Conservation (phyloP, 208 protist genomes). For the Acanthamoeba lenticulata region DNA sequence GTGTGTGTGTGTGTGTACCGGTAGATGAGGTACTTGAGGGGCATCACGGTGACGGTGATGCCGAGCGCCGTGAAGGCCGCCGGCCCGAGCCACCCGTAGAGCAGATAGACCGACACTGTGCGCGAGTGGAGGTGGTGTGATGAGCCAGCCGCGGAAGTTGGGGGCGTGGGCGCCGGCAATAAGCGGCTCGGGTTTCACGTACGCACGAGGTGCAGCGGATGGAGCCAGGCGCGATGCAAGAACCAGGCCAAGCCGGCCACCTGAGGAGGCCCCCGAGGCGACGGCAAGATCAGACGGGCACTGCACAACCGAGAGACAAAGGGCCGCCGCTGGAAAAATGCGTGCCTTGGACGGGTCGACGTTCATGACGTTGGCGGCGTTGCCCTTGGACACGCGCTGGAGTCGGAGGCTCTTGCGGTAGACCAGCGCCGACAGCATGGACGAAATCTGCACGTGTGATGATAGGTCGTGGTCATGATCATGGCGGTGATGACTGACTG, state of each 20-base stretch:
- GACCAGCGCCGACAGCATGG: no score
- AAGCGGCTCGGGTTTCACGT: no score
- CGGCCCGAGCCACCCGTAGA: neutral
- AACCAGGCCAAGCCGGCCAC: neutral
- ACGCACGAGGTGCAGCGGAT: no score
- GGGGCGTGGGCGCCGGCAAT: neutral
- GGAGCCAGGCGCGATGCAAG: no score
- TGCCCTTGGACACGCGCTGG: neutral
- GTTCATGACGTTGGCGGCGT: neutral
- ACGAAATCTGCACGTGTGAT: neutral
- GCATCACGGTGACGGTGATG: neutral
- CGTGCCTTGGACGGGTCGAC: neutral
- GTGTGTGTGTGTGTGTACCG: neutral
- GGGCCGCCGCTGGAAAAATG: no score
- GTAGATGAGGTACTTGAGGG: neutral
- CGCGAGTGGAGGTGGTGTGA: neutral
- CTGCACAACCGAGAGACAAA: no score
- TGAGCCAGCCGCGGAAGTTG: neutral
- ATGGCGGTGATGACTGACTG: neutral
- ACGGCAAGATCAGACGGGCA: neutral
- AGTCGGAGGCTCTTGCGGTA: no score
- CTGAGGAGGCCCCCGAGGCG: neutral
- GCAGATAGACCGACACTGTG: neutral
- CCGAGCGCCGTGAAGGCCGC: neutral
- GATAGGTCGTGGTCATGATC: neutral